These are phyloP conservation scores for Candida nemodendra DNA, from an alignment of 805 yeast genomes.

Conservation along the genomic window DNA sequence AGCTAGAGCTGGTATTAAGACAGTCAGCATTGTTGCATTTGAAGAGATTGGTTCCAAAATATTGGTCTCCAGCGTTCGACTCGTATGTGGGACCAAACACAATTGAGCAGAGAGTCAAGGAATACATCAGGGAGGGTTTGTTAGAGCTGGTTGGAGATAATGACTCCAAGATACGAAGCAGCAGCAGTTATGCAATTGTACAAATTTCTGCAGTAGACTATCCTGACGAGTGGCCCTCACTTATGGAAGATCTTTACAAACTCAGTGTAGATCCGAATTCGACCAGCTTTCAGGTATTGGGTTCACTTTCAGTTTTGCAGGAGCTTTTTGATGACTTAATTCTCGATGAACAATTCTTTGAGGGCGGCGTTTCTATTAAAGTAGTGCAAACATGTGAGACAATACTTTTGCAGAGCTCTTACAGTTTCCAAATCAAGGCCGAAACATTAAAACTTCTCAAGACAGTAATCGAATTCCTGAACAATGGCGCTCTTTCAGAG, in stretches of 20 bases:
- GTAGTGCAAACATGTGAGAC: constrained; percentile 50
- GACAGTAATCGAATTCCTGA: constrained; percentile 51
- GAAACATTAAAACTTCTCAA: constrained; percentile 52
- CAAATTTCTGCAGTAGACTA: constrained; percentile 87
- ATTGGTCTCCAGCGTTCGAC: constrained; percentile 84
- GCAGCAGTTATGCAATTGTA: constrained; percentile 72
- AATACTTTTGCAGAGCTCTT: constrained; percentile 32
- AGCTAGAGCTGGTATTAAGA: constrained; percentile 38
- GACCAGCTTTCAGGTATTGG: constrained; percentile 40
- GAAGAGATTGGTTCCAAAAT: constrained; percentile 63
- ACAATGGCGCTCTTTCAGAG: constrained; percentile 46
- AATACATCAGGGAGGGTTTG: constrained; percentile 47
- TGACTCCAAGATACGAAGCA: constrained; percentile 59
- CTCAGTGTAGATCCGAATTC: constrained; percentile 28
- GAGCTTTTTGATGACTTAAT: constrained; percentile 86
- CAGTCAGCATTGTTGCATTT: constrained; percentile 68
- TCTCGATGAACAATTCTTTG: constrained; percentile 83
- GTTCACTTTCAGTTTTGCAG: constrained; percentile 58
- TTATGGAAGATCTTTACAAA: constrained; percentile 49
- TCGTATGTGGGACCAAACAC: constrained; percentile 62
- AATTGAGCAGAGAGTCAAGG: constrained; percentile 52
- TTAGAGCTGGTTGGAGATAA: constrained; percentile 46
- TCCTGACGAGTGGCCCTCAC: constrained; percentile 94
- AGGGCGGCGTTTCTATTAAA: constrained; percentile 60
- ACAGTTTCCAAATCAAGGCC: constrained; percentile 39